Percentiles rank a stretch among this genome's conserved stretches.
phyloP scores from a whole-genome alignment of 345 rosid species.

The Melaleuca alternifolia region DNA sequence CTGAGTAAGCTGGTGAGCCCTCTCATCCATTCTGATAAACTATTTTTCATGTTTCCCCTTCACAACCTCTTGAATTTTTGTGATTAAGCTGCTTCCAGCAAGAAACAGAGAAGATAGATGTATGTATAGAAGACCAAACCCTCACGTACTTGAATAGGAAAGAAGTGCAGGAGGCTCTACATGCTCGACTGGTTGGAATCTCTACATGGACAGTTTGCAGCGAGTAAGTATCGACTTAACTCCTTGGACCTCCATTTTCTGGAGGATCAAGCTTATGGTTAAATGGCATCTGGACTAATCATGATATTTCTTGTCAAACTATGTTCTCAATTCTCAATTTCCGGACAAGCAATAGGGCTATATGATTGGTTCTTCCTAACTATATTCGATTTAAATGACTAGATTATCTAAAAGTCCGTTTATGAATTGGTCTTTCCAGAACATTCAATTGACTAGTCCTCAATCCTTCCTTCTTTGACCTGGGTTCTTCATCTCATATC shows the following conservation, averaged over 20 bases:
- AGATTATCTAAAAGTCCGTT: not conserved
- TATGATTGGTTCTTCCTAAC: not conserved
- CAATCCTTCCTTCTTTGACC: not conserved
- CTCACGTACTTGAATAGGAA: conserved; percentile 30
- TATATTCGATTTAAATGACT: not conserved
- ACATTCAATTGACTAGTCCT: not conserved
- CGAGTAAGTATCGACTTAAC: conserved; percentile 9
- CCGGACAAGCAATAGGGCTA: not conserved
- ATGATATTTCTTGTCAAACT: not conserved
- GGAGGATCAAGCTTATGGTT: not conserved
- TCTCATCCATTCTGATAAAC: not conserved
- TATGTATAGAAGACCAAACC: conserved; percentile 29
- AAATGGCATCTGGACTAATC: not conserved
- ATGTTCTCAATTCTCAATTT: not conserved
- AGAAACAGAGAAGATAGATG: conserved; percentile 16
- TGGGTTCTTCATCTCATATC: not conserved
- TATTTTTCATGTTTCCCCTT: not conserved
- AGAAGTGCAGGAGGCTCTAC: conserved; percentile 44
- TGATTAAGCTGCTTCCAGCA: conserved; percentile 4
- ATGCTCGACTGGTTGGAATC: conserved; percentile 36
- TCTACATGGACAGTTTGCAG: conserved; percentile 27
- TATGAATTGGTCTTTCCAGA: not conserved
- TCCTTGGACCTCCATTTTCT: not conserved
- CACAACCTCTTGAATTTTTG: not conserved
- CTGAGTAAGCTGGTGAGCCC: conserved; percentile 12